These are phyloP conservation scores for Dothidotthia symphoricarpi DNA, from an alignment of 2,329 filamentous ascomycete genomes.

Conservation along the genomic window DNA sequence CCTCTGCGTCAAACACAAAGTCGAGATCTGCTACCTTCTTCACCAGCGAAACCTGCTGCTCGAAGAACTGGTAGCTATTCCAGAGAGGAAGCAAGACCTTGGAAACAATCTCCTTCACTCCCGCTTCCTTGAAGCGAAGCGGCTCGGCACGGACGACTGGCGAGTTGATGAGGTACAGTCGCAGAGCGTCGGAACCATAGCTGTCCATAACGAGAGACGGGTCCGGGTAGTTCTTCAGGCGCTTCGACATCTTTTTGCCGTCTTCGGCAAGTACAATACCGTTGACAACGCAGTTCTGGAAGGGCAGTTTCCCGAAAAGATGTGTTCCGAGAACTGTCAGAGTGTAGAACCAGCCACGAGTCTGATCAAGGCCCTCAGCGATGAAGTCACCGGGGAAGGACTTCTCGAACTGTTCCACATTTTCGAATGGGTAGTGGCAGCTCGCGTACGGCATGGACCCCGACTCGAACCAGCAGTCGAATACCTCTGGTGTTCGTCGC, in stretches of 20 bases:
- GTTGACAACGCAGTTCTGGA: conserved; percentile 96
- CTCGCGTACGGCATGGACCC: conserved; percentile 94
- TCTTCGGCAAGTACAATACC: conserved; percentile 91
- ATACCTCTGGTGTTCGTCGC: conserved; percentile 80
- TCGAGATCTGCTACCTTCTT: conserved; percentile 81
- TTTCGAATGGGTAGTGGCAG: conserved; percentile 89
- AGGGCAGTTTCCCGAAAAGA: conserved; percentile 79
- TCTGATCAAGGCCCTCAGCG: conserved; percentile 89
- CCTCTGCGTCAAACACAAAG: conserved; percentile 73
- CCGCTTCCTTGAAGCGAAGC: conserved; percentile 83
- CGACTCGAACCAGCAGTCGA: conserved; percentile 97
- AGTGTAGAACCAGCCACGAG: conserved; percentile 96
- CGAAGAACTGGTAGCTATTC: conserved; percentile 98
- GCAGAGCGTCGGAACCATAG: conserved; percentile 88
- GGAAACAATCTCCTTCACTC: conserved; percentile 91
- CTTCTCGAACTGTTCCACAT: conserved; percentile 74
- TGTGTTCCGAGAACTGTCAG: conserved; percentile 84
- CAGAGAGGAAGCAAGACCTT: conserved; percentile 88
- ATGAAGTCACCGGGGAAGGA: conserved; percentile 93
- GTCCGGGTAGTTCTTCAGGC: conserved; percentile 93
- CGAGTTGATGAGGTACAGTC: conserved; percentile 95
- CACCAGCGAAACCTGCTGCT: conserved; percentile 77
- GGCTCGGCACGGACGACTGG: conserved; percentile 91
- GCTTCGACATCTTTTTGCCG: conserved; percentile 98
- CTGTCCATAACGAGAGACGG: conserved; percentile 77